These are phyloP conservation scores for Cylindrodendrum hubeiense DNA, from an alignment of 2,329 filamentous ascomycete genomes.

Conservation along the genomic window DNA sequence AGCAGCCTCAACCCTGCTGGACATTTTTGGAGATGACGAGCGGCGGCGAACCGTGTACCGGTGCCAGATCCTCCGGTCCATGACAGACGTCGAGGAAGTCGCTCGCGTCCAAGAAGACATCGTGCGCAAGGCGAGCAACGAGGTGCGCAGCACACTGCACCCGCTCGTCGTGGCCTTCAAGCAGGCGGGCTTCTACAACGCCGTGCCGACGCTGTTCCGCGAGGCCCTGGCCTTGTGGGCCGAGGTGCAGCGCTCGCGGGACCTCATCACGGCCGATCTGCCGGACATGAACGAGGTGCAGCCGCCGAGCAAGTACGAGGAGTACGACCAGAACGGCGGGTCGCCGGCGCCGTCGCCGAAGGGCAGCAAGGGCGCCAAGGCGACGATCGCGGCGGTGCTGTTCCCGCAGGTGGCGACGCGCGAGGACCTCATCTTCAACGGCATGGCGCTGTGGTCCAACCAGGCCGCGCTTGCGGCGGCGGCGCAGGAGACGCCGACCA, in stretches of 20 bases:
- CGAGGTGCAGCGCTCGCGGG: conserved; percentile 40
- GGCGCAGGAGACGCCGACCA: conserved; percentile 26
- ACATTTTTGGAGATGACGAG: conserved; percentile 42
- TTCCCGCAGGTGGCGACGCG: conserved; percentile 44
- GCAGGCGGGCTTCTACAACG: conserved; percentile 41
- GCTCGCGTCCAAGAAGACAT: conserved; percentile 40
- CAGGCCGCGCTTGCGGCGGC: conserved; percentile 36
- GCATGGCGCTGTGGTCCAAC: conserved; percentile 40
- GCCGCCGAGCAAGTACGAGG: conserved; percentile 33
- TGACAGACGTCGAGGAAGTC: conserved; percentile 33
- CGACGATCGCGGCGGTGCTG: conserved; percentile 27
- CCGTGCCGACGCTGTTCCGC: conserved; percentile 39
- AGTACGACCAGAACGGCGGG: conserved; percentile 30
- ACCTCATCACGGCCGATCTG: conserved; percentile 41
- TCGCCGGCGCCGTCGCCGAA: neutral
- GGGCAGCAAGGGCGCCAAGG: conserved; percentile 22
- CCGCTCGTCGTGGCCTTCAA: conserved; percentile 40
- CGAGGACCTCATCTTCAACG: conserved; percentile 41
- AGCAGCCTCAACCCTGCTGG: conserved; percentile 35
- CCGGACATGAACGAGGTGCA: conserved; percentile 36
- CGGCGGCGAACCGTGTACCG: conserved; percentile 43
- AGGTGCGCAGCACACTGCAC: conserved; percentile 36
- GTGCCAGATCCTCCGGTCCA: conserved; percentile 43
- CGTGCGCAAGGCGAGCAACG: conserved; percentile 42
- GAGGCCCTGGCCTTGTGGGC: conserved; percentile 42